Conservation (phyloP, 352 stramenopile genomes). For the Globisporangium nodosum region DNA sequence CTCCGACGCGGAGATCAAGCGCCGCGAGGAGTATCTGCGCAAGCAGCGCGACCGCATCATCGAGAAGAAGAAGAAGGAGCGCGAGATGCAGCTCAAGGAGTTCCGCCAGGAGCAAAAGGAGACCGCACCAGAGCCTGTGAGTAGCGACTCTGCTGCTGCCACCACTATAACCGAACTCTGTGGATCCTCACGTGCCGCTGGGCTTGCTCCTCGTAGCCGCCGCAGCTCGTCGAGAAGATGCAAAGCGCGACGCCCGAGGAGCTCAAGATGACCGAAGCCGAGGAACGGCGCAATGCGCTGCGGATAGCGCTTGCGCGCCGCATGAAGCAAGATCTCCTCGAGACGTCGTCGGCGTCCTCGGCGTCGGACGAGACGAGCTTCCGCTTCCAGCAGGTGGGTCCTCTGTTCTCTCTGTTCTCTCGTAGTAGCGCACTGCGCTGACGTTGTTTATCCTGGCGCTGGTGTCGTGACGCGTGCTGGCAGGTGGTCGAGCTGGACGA, state of each 20-base stretch:
- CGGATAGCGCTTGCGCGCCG: constrained; percentile 62
- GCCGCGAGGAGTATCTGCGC: constrained; percentile 67
- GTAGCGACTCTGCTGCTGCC: background rate
- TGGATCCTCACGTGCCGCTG: background rate
- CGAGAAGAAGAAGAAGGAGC: constrained; percentile 80
- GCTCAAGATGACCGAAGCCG: constrained; percentile 58
- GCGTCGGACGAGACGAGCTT: constrained; percentile 25
- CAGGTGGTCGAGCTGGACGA: constrained; percentile 67
- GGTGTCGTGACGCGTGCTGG: background rate
- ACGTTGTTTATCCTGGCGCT: background rate
- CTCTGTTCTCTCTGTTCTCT: background rate
- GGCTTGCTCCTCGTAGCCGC: constrained; percentile 17
- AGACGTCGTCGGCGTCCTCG: constrained; percentile 20
- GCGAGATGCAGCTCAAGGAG: constrained; percentile 63
- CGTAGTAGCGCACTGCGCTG: background rate
- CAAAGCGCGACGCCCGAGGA: constrained; percentile 47
- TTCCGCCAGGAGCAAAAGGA: constrained; percentile 72
- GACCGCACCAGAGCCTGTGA: constrained; percentile 44
- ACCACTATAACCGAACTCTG: background rate
- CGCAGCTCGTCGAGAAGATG: constrained; percentile 63
- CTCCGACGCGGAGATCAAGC: constrained; percentile 64
- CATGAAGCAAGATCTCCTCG: constrained; percentile 80
- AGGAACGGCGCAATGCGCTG: constrained; percentile 62
- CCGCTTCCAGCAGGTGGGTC: constrained; percentile 48
- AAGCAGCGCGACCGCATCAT: constrained; percentile 73